phyloP scores from a whole-genome alignment of 2,329 filamentous ascomycete species.

The Ceratocystiopsis sp. region DNA sequence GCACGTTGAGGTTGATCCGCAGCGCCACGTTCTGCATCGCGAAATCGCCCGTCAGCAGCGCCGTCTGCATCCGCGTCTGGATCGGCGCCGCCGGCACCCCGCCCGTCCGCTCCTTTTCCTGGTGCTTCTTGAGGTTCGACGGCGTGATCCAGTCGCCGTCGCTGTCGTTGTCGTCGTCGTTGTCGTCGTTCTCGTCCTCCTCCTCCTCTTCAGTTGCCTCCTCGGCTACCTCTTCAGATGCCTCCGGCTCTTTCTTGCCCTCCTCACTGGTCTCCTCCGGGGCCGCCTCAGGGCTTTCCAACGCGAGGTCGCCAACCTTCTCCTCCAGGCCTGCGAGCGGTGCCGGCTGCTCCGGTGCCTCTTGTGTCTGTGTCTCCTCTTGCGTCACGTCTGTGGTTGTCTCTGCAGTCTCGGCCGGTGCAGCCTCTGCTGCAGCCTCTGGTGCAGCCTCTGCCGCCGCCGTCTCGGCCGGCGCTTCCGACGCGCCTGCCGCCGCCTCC shows the following conservation, averaged over 20 bases:
- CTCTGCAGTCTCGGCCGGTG: neutral
- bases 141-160: slow-evolving; percentile 87
- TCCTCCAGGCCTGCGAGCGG: neutral
- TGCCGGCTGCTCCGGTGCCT: no score
- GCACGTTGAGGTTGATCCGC: slow-evolving; percentile 60
- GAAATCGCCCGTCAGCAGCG: slow-evolving; percentile 88
- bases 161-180: slow-evolving; percentile 28
- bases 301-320: neutral
- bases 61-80: slow-evolving; percentile 58
- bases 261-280: slow-evolving; percentile 20
- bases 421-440: neutral
- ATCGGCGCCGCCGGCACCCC: slow-evolving; percentile 31
- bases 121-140: slow-evolving; percentile 72
- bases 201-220: slow-evolving; percentile 19
- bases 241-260: slow-evolving; percentile 15
- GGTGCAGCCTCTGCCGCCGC: neutral
- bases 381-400: neutral
- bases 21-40: slow-evolving; percentile 96
- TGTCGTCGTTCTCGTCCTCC: slow-evolving; percentile 24
- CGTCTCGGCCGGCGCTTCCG: neutral
- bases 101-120: slow-evolving; percentile 43
- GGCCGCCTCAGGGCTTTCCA: neutral
- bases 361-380: neutral
- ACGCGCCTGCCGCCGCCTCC: neutral
- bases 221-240: no score